Conservation (phyloP, 179 eudicot genomes). For the Sideroxylon spinosum region DNA sequence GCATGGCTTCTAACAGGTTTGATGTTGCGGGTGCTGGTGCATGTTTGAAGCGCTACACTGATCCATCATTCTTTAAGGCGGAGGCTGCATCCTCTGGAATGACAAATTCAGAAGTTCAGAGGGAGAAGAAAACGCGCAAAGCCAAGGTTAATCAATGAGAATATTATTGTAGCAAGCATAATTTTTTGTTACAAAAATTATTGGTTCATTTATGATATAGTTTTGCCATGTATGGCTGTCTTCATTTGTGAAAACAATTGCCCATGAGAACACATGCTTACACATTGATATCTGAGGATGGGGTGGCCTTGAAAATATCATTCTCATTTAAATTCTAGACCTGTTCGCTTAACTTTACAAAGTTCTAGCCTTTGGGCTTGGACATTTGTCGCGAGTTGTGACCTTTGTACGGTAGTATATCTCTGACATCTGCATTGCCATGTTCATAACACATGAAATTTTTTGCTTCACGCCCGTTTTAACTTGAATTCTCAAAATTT, state of each 20-base stretch:
- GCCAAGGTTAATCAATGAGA: constrained; percentile 49
- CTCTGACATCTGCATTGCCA: no score
- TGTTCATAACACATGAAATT: no score
- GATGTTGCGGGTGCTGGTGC: constrained; percentile 99
- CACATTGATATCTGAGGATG: neutral
- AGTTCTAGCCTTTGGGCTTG: no score
- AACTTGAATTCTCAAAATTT: no score
- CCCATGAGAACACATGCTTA: neutral
- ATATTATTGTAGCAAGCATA: no score
- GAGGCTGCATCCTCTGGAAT: constrained; percentile 42
- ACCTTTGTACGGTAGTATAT: no score
- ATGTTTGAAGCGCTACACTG: constrained; percentile 92
- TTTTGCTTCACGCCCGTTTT: no score
- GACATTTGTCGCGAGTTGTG: no score
- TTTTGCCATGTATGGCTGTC: neutral
- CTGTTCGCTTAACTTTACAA: no score
- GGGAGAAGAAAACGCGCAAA: constrained; percentile 81
- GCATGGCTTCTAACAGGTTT: constrained; percentile 47
- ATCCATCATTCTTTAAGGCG: constrained; percentile 82
- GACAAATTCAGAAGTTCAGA: constrained; percentile 55
- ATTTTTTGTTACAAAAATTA: neutral
- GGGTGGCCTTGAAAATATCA: no score
- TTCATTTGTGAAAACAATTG: neutral
- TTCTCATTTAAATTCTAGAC: no score
- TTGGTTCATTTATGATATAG: neutral